Base-by-base conservation (phyloP, 441 rosid genomes). In the Sinapis alba region DNA sequence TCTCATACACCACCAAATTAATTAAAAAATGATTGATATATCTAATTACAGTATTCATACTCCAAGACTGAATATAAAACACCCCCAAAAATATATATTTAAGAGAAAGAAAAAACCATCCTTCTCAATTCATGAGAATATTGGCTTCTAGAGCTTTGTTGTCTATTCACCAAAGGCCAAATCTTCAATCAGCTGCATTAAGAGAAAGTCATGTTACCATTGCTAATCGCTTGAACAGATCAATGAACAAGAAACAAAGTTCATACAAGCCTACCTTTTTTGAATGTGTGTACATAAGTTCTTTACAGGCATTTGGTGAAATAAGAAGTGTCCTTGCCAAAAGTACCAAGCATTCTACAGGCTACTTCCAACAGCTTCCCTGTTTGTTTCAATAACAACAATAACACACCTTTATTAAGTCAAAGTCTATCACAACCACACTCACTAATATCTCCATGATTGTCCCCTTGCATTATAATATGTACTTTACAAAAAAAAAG, bases 351-450 rank as follows among this genome's bases (percentile, higher is more conserved):
- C 89, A 93, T 78, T 28, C 85, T 86, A 80, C 99, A 95, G 0
- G 95, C 84, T 62, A 93, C 86, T 84, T 95, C 98, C 90, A 93
- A 72, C 73, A 95, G 83, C 72, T 85, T 95, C 72, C 99, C 99
- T 95, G 94, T 82, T 57, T 68, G 36, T 68, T 67, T 73, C 68
- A 72, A 70, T 21, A 62, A 28, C 7, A 32, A 67, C 34, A 56
- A 19, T 38, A 62, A 68, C 68, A 69, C 70, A 79, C 13, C 64
- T 78, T 74, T 58, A 53, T 59, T 72, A 60, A 66, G 66, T 71
- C 68, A 73, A 69, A 26, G 21, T 50, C 60, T 5, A 73, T 66
- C 72, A 56, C 56, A 34, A 26, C 5, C 65, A 64, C 54, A 32
- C 65, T 38, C 53, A n/a, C 58, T 19, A 24, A 78, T 11, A 20